Percentiles rank a stretch among this genome's conserved stretches.
phyloP scores from a whole-genome alignment of 148 eudicot species.

The Fagopyrum homotropicum region DNA sequence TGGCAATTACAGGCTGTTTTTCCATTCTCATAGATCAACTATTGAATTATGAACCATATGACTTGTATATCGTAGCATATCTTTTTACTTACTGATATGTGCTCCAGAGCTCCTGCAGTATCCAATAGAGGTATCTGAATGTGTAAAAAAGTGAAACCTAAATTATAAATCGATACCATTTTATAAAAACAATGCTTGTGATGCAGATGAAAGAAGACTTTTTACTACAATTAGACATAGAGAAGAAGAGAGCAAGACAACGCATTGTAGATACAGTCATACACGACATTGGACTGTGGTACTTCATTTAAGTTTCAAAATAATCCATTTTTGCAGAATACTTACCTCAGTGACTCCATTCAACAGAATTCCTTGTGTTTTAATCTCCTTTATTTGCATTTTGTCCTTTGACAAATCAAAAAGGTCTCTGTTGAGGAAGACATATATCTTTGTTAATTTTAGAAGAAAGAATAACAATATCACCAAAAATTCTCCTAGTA shows the following conservation, averaged over 20 bases:
- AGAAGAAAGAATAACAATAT: background rate
- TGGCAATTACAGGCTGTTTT: slow-evolving; percentile 73
- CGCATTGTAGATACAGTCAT: background rate
- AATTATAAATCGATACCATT: too few species aligned
- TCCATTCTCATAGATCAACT: too few species aligned
- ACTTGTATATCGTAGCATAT: background rate
- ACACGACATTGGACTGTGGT: background rate
- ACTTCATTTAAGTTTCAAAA: slow-evolving; percentile 7
- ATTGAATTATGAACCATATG: background rate
- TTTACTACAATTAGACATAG: background rate
- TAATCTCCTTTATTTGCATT: slow-evolving; percentile 78
- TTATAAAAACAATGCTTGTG: too few species aligned
- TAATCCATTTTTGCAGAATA: too few species aligned
- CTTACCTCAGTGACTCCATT: slow-evolving; percentile 79
- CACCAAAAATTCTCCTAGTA: slow-evolving; percentile 10
- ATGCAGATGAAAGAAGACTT: background rate
- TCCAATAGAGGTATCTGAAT: slow-evolving; percentile 52
- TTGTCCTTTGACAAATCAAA: slow-evolving; percentile 90
- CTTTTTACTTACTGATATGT: slow-evolving; percentile 56
- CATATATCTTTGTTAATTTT: background rate
- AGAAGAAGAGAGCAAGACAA: background rate
- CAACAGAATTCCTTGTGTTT: slow-evolving; percentile 59
- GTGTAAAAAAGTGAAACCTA: background rate
- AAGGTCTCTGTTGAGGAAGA: slow-evolving; percentile 60
- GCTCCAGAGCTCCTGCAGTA: slow-evolving; percentile 60